Evolutionary conservation across 2,329 filamentous ascomycete genomes (phyloP), one percentile per base, ranked within the genome.

Genomic region (Clarireedia sp.): DNA sequence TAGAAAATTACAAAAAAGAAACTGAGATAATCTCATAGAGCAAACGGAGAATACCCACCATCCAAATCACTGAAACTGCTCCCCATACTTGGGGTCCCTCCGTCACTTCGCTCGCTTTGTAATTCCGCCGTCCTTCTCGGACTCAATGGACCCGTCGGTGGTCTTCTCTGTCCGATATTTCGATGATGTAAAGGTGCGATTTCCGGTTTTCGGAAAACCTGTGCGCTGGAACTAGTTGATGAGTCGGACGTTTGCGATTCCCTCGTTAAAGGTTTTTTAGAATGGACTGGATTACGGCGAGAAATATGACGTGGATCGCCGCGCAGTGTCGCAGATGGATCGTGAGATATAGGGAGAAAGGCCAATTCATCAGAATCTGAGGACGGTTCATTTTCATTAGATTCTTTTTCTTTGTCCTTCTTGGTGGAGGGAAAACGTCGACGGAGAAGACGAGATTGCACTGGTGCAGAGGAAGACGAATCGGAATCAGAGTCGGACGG

Each of bases 31-130:
- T 19, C 2, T 41, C n/a, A 19, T 41, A 9, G 38, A 41, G 29
- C 12, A 33, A 33, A 33, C 29, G 29, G 43, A 23, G 44, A 57
- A 54, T 69, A 54, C 52, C 57, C 74, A 81, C 87, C 87, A 68
- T 92, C 89, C 44, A 95, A 77, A 72, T 94, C 89, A 70, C 87
- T 92, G 65, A 90, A 94, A 64, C 87, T 91, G 68, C 88, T 92
- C 1, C 88, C 87, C 83, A 90, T 90, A 63, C 86, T 90, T 1
- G 85, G 86, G 14, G 84, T 54, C 9, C 52, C 86, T 14, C 85
- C 85, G 59, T 90, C 86, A 65, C 85, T 89, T 12, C 81, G 81
- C 59, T 86, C 83, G 12, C 76, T 77, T 2, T 78, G 74, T 48
- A 85, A 65, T 51, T 86, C 84, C 6, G 78, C 75, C 14, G 78